Conservation (phyloP, 306 rosid genomes). For the Ormosia semicastrata region DNA sequence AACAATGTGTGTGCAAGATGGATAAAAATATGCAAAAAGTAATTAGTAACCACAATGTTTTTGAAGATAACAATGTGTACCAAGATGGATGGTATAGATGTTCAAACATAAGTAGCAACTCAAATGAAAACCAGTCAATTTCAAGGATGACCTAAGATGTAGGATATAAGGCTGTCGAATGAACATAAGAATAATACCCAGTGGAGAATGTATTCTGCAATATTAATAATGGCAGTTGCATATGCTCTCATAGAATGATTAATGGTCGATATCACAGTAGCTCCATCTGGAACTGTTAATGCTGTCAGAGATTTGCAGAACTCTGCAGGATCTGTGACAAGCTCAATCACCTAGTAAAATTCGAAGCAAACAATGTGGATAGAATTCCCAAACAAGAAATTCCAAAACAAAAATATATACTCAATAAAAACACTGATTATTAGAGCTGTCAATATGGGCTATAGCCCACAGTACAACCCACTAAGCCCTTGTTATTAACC, state of each 20-base stretch:
- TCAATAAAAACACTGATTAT: too few species aligned
- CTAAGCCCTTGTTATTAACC: too few species aligned
- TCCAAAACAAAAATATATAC: neutral
- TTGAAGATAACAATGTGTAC: neutral
- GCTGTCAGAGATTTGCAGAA: conserved; percentile 91
- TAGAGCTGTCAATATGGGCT: too few species aligned
- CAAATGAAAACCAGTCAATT: neutral
- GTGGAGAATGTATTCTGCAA: conserved; percentile 83
- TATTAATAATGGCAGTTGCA: conserved; percentile 80
- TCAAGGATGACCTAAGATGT: too few species aligned
- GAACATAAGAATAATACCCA: conserved; percentile 58
- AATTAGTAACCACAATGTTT: neutral
- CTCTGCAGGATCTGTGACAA: conserved; percentile 85
- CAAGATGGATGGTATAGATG: neutral
- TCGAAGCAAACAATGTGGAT: conserved; percentile 5
- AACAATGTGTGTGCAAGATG: too few species aligned
- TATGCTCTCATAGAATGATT: conserved; percentile 90
- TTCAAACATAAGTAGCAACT: neutral
- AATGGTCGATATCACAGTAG: conserved; percentile 77
- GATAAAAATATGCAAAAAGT: too few species aligned
- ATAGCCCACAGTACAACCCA: too few species aligned
- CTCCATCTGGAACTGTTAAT: conserved; percentile 67
- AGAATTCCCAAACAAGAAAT: conserved; percentile 13
- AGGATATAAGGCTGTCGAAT: neutral
- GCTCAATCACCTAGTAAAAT: conserved; percentile 77